Base-by-base conservation (phyloP, 2,329 filamentous ascomycete species). In the Monosporascus sp. region DNA sequence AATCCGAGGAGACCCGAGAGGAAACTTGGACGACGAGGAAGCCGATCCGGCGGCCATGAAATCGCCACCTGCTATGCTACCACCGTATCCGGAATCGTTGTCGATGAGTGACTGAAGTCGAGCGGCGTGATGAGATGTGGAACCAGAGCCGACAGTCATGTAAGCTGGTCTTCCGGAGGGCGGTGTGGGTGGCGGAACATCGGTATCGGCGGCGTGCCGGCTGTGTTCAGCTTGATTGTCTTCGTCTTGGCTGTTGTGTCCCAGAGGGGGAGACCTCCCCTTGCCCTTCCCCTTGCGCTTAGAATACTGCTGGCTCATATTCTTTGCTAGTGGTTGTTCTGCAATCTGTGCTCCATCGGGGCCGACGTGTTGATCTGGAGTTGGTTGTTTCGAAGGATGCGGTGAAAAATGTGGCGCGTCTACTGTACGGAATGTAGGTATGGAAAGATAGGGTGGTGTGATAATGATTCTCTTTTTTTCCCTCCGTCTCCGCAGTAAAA, bases 1-100 rank as follows among this genome's bases (percentile, higher is more conserved):
- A 68, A 75, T 76, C 41, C 69, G 64, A 24, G 71, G 66, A 48
- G 70, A 63, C 52, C 69, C 67, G 49, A 68, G 44, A 40, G 65
- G 61, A 26, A 63, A 55, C 47, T 60, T 67, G 11, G 62, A 70
- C 54, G 54, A 64, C 45, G 64, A 69, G 51, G 43, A 44, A 3
- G 41, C 1, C 20, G 41, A 31, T 46, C 20, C 11, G 16, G 43
- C 22, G 14, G 11, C 43, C 16, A 14, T 69, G 55, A 74, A 71
- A 60, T 81, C 81, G 50, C 88, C 88, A 55, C 84, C 86, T 31
- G 81, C 76, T 49, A 88, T 78, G 68, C 90, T 96, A 45, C 88
- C 88, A 52, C 91, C 92, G 66, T 97, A 97, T 7, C 93, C 94
- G 19, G 93, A 97, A 69, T 99, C 94, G 54, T 84, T 77, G 57